Evolutionary conservation across 2,329 filamentous ascomycete species (phyloP), one percentile per base, ranked within the genome.

Genomic region (Fusarium solani-melongenae): DNA sequence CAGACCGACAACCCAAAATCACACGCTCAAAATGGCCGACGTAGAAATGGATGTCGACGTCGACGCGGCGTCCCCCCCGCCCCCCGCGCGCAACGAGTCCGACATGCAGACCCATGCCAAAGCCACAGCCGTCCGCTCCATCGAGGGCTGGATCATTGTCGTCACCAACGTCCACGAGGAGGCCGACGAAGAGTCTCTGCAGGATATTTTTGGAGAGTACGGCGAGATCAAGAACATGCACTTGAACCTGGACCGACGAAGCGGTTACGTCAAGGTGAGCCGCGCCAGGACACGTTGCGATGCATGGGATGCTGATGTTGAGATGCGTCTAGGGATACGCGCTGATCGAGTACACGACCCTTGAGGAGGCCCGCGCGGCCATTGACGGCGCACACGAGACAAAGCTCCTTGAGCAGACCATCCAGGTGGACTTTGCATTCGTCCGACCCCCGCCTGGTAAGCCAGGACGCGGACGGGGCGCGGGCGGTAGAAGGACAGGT

Each of bases 161-260:
- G 93, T 94, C 74, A 95, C 93, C 61, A 96, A 96, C 79, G 92
- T 96, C 36, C 94, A 96, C 84, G 94, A 96, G 81, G 94, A 96
- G 82, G 93, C 94, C 58, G 93, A 92, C 76, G 94, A 96, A 84
- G 94, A 96, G 85, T 92, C 93, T 53, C 82, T 96, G 65, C 92
- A 93, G 78, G 94, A 96, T 81, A 88, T 91, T 82, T 96, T 96
- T 81, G 92, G 91, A 78, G 94, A 96, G 78, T 96, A 89, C 79
- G 94, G 94, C 77, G 93, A 96, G 83, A 94, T 96, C 79, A 95
- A 95, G 88, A 96, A 96, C 80, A 81, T 96, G 80, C 94, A 96
- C 79, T 83, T 96, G 80, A 96, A 96, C 80, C 85, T 96, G 71
- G 94, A 96, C 81, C 88, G 94, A 62, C 87, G 94, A 78, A 96